Evolutionary conservation across 352 stramenopile species (phyloP).

Genomic region (Blastocystis hominis): DNA sequence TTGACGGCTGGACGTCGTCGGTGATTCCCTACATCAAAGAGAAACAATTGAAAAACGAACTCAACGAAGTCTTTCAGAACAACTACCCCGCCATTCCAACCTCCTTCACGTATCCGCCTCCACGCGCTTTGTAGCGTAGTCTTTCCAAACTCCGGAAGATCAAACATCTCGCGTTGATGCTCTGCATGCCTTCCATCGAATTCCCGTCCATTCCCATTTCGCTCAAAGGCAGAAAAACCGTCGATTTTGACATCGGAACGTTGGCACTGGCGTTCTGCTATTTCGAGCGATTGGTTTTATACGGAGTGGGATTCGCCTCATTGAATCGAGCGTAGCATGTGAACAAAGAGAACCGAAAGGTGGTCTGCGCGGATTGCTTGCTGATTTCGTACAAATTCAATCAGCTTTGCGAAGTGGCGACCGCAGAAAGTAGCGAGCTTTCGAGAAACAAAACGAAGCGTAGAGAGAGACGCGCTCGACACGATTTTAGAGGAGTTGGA

Average conservation of each 20-base stretch:
- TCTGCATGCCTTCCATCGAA: not conserved
- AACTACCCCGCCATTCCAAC: slow-evolving; percentile 30
- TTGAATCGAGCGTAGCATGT: not conserved
- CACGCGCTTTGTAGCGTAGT: not conserved
- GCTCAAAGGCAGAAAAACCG: not conserved
- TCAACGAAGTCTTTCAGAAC: slow-evolving; percentile 40
- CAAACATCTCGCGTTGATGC: slow-evolving; percentile 27
- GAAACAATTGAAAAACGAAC: slow-evolving; percentile 1
- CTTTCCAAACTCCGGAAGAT: slow-evolving; percentile 37
- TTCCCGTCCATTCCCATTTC: slow-evolving; percentile 33
- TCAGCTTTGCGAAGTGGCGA: slow-evolving; percentile 7
- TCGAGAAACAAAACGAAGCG: not conserved
- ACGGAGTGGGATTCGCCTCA: not conserved
- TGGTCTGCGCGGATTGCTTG: slow-evolving; percentile 27
- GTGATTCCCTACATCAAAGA: slow-evolving; percentile 49
- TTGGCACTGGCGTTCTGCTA: slow-evolving; percentile 37
- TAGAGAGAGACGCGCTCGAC: not conserved
- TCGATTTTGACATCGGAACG: slow-evolving; percentile 27
- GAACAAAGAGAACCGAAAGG: slow-evolving; percentile 45
- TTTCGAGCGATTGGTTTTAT: slow-evolving; percentile 22
- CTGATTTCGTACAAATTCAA: slow-evolving; percentile 47
- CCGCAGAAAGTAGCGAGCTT: not conserved
- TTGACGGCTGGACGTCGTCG: slow-evolving; percentile 36
- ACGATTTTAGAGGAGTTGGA: slow-evolving; percentile 15
- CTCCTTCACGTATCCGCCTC: not conserved